Conservation (phyloP, 73 alveolate genomes). For the Paramecium sexaurelia region DNA sequence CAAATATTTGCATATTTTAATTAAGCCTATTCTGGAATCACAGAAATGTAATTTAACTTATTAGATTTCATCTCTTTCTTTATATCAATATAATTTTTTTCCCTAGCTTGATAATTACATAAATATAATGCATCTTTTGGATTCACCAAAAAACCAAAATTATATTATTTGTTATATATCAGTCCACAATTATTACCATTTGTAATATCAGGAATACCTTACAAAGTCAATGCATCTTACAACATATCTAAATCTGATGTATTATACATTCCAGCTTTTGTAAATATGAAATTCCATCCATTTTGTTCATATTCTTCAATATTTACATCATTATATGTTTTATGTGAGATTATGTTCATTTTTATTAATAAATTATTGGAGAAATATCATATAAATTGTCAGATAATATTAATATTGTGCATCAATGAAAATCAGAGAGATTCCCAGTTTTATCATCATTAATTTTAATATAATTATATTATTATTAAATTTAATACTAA, state of each 20-base stretch:
- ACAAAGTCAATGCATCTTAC: slow-evolving; percentile 41
- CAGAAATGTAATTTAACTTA: slow-evolving; percentile 73
- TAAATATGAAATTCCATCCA: slow-evolving; percentile 66
- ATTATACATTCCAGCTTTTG: slow-evolving; percentile 62
- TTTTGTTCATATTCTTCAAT: slow-evolving; percentile 55
- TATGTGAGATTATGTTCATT: slow-evolving; percentile 27
- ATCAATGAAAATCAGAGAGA: slow-evolving; percentile 53
- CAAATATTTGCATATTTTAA: slow-evolving; percentile 78
- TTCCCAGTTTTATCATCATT: slow-evolving; percentile 57
- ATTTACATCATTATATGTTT: slow-evolving; percentile 38
- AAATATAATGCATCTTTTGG: slow-evolving; percentile 67
- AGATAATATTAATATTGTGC: slow-evolving; percentile 5
- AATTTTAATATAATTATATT: neutral
- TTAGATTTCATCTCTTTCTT: slow-evolving; percentile 58
- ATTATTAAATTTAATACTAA: neutral
- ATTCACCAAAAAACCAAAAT: slow-evolving; percentile 48
- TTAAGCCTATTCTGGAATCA: slow-evolving; percentile 77
- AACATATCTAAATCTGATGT: slow-evolving; percentile 63
- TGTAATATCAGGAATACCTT: slow-evolving; percentile 66
- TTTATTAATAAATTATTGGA: neutral
- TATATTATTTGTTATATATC: slow-evolving; percentile 21
- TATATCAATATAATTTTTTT: neutral
- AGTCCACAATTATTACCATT: slow-evolving; percentile 65
- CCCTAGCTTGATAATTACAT: slow-evolving; percentile 62
- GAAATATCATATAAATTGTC: slow-evolving; percentile 32